Conservation (phyloP, 78 protist species). For the Dictyostelium purpureum region DNA sequence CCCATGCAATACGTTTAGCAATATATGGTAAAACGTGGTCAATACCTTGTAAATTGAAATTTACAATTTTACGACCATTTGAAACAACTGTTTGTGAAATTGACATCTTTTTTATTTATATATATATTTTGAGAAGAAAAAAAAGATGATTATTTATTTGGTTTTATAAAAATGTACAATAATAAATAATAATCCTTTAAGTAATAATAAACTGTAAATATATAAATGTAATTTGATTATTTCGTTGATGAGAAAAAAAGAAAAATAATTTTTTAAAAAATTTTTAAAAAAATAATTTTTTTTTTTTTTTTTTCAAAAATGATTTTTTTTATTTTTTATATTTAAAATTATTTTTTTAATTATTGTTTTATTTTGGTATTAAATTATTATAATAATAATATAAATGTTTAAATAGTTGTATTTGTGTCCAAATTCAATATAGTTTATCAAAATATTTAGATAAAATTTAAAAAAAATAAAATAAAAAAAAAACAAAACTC, state of each 20-base stretch:
- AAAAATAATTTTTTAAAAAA: too few relatives aligned
- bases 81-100: conserved; percentile 29
- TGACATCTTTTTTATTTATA: conserved; percentile 4
- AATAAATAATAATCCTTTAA: background rate
- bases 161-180: background rate
- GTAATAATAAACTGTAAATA: background rate
- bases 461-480: too few relatives aligned
- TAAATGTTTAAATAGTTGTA: too few relatives aligned
- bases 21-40: conserved; percentile 60
- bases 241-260: background rate
- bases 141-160: background rate
- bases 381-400: too few relatives aligned
- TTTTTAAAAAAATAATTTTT: too few relatives aligned
- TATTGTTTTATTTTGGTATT: too few relatives aligned
- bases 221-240: background rate
- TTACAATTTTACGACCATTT: conserved; percentile 57
- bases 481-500: too few relatives aligned
- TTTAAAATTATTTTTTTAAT: too few relatives aligned
- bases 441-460: too few relatives aligned
- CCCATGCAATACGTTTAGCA: conserved; percentile 73
- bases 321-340: too few relatives aligned
- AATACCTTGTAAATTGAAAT: conserved; percentile 59
- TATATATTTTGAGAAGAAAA: background rate
- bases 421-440: too few relatives aligned
- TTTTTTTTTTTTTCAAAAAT: too few relatives aligned